Evolutionary conservation across 2,329 filamentous ascomycete genomes (phyloP), one percentile per base, ranked within the genome.

Genomic region (Colletotrichum sansevieriae): DNA sequence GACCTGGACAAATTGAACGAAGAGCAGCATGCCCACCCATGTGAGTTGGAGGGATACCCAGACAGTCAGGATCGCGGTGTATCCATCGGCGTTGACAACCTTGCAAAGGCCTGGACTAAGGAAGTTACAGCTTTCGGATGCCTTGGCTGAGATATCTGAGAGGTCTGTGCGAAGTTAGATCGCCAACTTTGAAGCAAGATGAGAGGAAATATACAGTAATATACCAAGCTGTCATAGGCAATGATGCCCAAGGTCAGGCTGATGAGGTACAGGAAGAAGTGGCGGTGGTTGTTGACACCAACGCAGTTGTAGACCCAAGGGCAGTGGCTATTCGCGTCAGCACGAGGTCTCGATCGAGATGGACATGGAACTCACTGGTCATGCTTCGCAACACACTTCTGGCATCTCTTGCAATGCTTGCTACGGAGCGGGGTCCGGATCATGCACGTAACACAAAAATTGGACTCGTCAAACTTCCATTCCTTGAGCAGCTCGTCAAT

Each of bases 291-390:
- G 82, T 98, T 98, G 71, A 96, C 88, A 49, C 93, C 96, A 47
- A 99, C 89, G 75, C 96, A 99, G 80, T 98, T 98, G 81, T 97
- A 92, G 25, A 98, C 93, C 96, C 96, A 99, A 0, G 96, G 96
- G 76, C 96, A 99, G 77, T 99, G 96, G 76, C 94, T 97, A 64
- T 4, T 2, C n/a, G 12, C 6, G 47, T 55, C 8, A 35, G 60
- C n/a, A 20, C 3, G 6, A 18, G 54, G 29, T 9, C 33, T 29
- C 2, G 6, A 11, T 0, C 11, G 2, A 29, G 12, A 22, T 3
- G 4, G 3, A 13, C 20, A 22, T 8, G 18, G 41, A 35, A 86
- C 93, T 86, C 82, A 97, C 94, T 99, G 96, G 77, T 99, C 96
- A 81, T 97, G 94, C 80, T 97, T 97, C 63, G 95, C 94, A 62